phyloP scores from a whole-genome alignment of 1,139 yeast genomes.

The Candida neerlandica region DNA sequence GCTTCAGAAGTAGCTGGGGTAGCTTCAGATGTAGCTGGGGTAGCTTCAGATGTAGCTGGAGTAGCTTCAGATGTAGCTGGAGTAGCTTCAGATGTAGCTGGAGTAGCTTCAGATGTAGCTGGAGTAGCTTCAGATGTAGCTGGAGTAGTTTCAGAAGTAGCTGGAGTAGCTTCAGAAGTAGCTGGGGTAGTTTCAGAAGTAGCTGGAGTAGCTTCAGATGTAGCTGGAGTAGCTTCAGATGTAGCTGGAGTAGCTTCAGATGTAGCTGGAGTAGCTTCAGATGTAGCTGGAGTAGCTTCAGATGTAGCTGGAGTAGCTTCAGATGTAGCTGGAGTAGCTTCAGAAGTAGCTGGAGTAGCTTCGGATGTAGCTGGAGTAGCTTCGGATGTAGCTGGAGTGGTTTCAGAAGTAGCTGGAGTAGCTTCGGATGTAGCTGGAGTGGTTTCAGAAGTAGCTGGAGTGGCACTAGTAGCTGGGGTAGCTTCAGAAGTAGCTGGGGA shows the following conservation, averaged over 20 bases:
- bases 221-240: background rate
- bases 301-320: background rate
- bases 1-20: background rate
- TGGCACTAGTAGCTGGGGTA: constrained; percentile 4
- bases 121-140: background rate
- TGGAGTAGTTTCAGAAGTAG: constrained; percentile 1
- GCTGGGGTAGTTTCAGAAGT: constrained; percentile 1
- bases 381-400: constrained; percentile 4
- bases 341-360: background rate
- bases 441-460: background rate
- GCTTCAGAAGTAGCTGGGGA: background rate
- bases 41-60: background rate
- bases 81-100: constrained; percentile 2
- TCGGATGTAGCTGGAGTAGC: constrained; percentile 5
- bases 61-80: constrained; percentile 1
- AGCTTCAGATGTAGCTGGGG: constrained; percentile 5
- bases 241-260: background rate
- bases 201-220: background rate
- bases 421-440: background rate
- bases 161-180: background rate
- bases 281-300: constrained; percentile 3
- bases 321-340: background rate
- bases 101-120: background rate
- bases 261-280: background rate
- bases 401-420: constrained; percentile 1